Evolutionary conservation across 2,329 filamentous ascomycete species (phyloP), one percentile per base, ranked within the genome.

Genomic region (Zasmidium citrigriseum): DNA sequence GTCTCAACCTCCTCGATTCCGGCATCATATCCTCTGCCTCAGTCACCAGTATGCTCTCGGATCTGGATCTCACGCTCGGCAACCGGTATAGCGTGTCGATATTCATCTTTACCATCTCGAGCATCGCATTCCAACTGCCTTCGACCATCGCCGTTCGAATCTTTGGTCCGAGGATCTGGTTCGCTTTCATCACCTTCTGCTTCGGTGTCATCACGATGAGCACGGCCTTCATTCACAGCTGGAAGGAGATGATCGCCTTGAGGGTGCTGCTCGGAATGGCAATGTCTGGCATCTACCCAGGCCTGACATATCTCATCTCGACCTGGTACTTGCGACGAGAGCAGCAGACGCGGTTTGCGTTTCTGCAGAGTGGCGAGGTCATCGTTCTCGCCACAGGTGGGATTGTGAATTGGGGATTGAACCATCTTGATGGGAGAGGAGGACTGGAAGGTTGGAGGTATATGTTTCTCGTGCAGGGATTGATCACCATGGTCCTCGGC

Each of bases 101-200:
- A 57, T 88, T 90, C 75, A 88, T 90, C 70, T 89, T 90, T 73
- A 89, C 87, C 10, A 81, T 90, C 55, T 80, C 86, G 4, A 86
- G 82, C 66, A 86, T 90, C 44, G 80, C 81, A 10, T 89, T 88
- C 67, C 87, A 90, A 70, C 75, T 90, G 7, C 88, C 88, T 0
- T 86, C 85, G 1, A 90, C 87, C 0, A 80, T 90, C 46, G 83
- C 86, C 1, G 85, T 89, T 24, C 80, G 88, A 48, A 80, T 83
- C 1, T 78, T 88, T 50, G 87, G 88, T 0, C 88, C 88, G 0
- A 79, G 87, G 14, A 69, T 82, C 51, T 87, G 84, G 81, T 88
- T 89, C 68, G 74, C 82, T 0, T 68, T 78, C 46, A 86, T 83
- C 59, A 89, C 86, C 1, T 74, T 85, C 55, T 74, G 74, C 29